Conservation (phyloP, 768 basidiomycete species). For the Termitomyces sp. region DNA sequence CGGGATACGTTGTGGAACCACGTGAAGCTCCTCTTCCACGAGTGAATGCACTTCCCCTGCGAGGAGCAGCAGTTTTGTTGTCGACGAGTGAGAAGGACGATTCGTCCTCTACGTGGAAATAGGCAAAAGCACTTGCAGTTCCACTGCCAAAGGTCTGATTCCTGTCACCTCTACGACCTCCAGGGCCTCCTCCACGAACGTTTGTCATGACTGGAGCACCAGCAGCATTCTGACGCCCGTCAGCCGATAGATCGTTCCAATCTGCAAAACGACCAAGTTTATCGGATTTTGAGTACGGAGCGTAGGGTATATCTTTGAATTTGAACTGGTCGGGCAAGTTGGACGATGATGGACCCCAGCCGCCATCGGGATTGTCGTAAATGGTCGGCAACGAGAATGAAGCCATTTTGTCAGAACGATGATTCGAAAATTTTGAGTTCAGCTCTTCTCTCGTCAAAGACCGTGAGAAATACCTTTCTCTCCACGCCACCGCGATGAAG, state of each 20-base stretch:
- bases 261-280: constrained; percentile 97
- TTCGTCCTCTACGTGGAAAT: constrained; percentile 98
- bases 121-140: constrained; percentile 88
- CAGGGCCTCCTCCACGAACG: constrained; percentile 45
- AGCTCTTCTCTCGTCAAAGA: not conserved
- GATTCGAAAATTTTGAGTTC: constrained; percentile 25
- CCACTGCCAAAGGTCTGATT: constrained; percentile 88
- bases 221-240: constrained; percentile 53
- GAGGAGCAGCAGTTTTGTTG: constrained; percentile 68
- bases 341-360: constrained; percentile 83
- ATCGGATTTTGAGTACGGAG: constrained; percentile 98
- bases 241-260: constrained; percentile 82
- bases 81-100: constrained; percentile 96
- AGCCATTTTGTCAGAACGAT: constrained; percentile 42
- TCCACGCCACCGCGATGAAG: constrained; percentile 57
- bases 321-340: constrained; percentile 90
- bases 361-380: constrained; percentile 88
- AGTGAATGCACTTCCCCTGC: constrained; percentile 64
- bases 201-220: constrained; percentile 45
- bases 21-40: constrained; percentile 56
- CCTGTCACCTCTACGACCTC: constrained; percentile 68
- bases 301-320: constrained; percentile 98
- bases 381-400: constrained; percentile 87
- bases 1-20: constrained; percentile 37
- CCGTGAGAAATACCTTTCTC: constrained; percentile 36